phyloP scores from a whole-genome alignment of 495 filamentous ascomycete genomes.

The Hyaloscypha variabilis region DNA sequence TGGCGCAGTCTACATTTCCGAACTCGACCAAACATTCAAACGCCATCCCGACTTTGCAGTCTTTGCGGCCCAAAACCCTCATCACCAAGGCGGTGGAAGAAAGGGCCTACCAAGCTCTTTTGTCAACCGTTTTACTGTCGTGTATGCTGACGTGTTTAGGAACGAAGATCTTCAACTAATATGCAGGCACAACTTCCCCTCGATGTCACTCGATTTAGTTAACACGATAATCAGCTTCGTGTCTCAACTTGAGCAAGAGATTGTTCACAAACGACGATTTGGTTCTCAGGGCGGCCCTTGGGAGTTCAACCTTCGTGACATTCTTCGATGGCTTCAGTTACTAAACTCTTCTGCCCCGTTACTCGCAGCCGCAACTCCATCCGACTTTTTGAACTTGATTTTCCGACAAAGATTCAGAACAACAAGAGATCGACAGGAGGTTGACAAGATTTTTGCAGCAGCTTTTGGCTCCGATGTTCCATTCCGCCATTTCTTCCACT shows the following conservation, averaged over 20 bases:
- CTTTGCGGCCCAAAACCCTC: conserved; percentile 97
- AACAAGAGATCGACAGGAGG: conserved; percentile 61
- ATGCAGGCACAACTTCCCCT: conserved; percentile 73
- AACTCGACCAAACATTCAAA: conserved; percentile 90
- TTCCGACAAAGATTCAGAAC: conserved; percentile 88
- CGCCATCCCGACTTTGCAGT: conserved; percentile 86
- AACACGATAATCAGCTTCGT: conserved; percentile 76
- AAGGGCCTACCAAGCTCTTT: conserved; percentile 96
- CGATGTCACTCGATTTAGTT: conserved; percentile 55
- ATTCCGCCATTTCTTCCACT: conserved; percentile 50
- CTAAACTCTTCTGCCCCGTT: conserved; percentile 58
- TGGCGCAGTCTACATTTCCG: conserved; percentile 92
- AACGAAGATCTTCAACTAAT: conserved; percentile 81
- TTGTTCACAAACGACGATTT: conserved; percentile 65
- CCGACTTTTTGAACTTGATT: conserved; percentile 78
- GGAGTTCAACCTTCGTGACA: conserved; percentile 97
- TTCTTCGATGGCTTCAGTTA: conserved; percentile 84
- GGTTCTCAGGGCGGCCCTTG: conserved; percentile 86
- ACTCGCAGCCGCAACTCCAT: conserved; percentile 51
- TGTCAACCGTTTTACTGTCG: conserved; percentile 96
- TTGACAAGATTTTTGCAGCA: conserved; percentile 64
- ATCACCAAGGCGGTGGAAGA: conserved; percentile 93
- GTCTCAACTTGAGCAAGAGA: conserved; percentile 69
- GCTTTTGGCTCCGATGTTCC: conserved; percentile 48
- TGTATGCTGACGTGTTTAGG: conserved; percentile 89